A percentile compares a stretch with the other conserved stretches of the same genome.
phyloP scores from a whole-genome alignment of 148 eudicot species.

The Fagopyrum homotropicum region DNA sequence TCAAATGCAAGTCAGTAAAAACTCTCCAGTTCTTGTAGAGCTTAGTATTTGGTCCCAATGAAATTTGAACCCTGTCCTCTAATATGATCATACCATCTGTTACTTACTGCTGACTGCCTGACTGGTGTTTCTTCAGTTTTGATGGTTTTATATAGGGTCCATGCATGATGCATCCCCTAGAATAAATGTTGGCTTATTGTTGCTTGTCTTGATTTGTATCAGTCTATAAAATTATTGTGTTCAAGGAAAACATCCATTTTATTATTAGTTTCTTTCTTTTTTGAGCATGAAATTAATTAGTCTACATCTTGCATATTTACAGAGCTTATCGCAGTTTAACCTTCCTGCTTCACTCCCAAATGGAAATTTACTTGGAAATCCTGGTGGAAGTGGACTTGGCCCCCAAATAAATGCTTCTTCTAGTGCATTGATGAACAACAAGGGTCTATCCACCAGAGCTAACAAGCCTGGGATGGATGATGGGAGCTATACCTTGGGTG shows the following conservation, averaged over 20 bases:
- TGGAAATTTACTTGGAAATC: conserved; percentile 47
- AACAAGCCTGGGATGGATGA: conserved; percentile 41
- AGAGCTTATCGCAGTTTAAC: conserved; percentile 93
- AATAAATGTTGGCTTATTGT: not conserved
- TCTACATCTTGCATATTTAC: conserved; percentile 27
- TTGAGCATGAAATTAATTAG: not conserved
- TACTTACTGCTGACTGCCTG: not conserved
- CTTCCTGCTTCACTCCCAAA: conserved; percentile 79
- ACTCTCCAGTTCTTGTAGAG: not conserved
- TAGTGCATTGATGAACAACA: conserved; percentile 38
- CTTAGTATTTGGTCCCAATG: not conserved
- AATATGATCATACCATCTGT: not conserved
- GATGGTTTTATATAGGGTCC: not conserved
- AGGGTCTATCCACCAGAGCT: conserved; percentile 37
- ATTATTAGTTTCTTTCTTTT: not conserved
- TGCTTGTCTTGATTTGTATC: not conserved
- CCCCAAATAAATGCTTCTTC: conserved; percentile 48
- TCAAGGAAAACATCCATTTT: not conserved
- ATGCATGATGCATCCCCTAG: not conserved
- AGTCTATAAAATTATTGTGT: not conserved
- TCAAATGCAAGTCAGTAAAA: not conserved
- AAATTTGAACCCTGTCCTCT: not conserved
- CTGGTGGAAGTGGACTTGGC: conserved; percentile 53
- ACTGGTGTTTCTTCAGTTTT: too few species aligned
- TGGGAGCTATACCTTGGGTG: conserved; percentile 38